These are phyloP conservation scores for Parmales sp. DNA, from an alignment of 108 stramenopile genomes.

Conservation along the genomic window DNA sequence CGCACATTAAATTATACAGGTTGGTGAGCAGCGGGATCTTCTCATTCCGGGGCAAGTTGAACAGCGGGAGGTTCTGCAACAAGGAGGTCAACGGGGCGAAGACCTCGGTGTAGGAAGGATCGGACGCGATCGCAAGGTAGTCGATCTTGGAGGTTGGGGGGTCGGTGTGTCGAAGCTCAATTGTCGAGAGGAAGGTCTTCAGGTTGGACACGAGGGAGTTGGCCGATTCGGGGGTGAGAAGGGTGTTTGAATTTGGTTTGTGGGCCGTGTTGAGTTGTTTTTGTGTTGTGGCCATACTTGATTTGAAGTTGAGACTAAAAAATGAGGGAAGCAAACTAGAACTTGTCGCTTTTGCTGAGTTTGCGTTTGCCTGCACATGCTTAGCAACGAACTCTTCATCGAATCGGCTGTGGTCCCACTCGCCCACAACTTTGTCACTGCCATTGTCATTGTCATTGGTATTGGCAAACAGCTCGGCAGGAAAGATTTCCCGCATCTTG, in stretches of 20 bases:
- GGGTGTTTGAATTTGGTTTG: neutral
- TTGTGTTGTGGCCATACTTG: too few relatives aligned
- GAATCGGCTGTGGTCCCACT: too few relatives aligned
- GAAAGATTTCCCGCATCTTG: too few relatives aligned
- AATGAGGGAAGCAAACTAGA: too few relatives aligned
- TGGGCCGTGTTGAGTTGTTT: neutral
- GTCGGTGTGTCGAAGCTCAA: neutral
- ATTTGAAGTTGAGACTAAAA: too few relatives aligned
- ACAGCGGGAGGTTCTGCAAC: neutral
- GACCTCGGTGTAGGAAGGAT: neutral
- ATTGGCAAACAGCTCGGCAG: too few relatives aligned
- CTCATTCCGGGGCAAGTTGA: neutral
- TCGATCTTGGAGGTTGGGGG: neutral
- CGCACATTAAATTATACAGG: neutral
- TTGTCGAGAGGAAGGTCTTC: neutral
- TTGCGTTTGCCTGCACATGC: too few relatives aligned
- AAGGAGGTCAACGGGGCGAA: neutral
- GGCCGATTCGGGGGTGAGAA: neutral
- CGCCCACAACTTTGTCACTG: too few relatives aligned
- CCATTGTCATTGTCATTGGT: too few relatives aligned
- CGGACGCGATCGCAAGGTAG: neutral
- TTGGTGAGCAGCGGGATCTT: slow-evolving; percentile 4
- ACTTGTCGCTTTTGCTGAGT: too few relatives aligned
- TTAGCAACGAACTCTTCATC: too few relatives aligned
- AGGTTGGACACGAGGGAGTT: neutral